Conservation (phyloP, 2,329 filamentous ascomycete genomes). For the Phoma sp. region DNA sequence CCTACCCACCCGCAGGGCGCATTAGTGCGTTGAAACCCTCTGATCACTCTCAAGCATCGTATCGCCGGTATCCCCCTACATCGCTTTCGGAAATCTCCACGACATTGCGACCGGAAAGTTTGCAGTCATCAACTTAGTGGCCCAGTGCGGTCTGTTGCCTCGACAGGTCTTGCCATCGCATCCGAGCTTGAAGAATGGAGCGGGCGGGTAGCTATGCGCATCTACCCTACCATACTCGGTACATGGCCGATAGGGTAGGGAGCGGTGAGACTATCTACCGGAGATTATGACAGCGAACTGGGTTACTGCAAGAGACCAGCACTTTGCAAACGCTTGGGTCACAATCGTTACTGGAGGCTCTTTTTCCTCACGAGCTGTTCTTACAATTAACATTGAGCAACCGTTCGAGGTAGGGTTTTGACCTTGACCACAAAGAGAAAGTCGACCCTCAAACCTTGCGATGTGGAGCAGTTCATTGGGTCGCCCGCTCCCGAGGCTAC, state of each 20-base stretch:
- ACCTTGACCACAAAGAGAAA: constrained; percentile 24
- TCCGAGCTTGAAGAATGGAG: constrained; percentile 13
- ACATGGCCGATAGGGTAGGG: constrained; percentile 1
- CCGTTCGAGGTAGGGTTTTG: constrained; percentile 11
- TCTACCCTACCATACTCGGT: constrained; percentile 1
- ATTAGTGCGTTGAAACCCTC: constrained; percentile 21
- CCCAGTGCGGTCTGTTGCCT: constrained; percentile 1
- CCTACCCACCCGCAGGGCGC: constrained; percentile 22
- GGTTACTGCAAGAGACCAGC: constrained; percentile 5
- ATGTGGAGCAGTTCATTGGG: constrained; percentile 12
- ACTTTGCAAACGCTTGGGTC: not conserved
- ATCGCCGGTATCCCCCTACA: constrained; percentile 3
- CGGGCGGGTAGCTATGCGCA: constrained; percentile 4
- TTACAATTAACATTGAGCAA: constrained; percentile 21
- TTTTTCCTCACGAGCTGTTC: not conserved
- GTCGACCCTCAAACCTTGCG: constrained; percentile 16
- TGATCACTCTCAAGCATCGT: constrained; percentile 6
- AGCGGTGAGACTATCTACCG: constrained; percentile 10
- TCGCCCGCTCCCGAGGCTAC: constrained; percentile 18
- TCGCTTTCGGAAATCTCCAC: constrained; percentile 14
- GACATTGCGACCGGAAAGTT: constrained; percentile 1
- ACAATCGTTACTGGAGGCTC: not conserved
- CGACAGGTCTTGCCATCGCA: constrained; percentile 6
- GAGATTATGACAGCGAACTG: constrained; percentile 1
- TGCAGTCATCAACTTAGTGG: constrained; percentile 10